Base-by-base conservation (phyloP, 1,284 basidiomycete genomes). In the Microbotryum intermedium region DNA sequence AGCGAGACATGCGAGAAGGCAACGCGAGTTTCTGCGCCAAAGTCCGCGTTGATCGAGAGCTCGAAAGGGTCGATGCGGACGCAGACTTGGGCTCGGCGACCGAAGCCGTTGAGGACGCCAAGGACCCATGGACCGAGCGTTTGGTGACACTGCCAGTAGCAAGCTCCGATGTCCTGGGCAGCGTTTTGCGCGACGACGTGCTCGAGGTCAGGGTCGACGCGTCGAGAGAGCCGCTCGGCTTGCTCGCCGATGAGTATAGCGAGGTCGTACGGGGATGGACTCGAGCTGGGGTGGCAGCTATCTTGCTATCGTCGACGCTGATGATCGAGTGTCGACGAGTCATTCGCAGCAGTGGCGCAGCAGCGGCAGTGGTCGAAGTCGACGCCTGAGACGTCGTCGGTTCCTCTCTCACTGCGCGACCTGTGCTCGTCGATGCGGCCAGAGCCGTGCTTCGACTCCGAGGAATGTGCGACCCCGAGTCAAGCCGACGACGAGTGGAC, bases 1-100 rank as follows among this genome's bases (percentile, higher is more conserved):
- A 62, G 53, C 68, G 69, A 20, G 69, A 62, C 21, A 72, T 65
- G 21, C 72, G 67, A 1, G 64, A 64, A 13, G 68, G 69, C 13
- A 70, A 57, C 1, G 64, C 64, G 8, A 70, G 53, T 58, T 70
- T 71, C 55, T 57, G 66, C 4, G 65, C 53, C 10, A 71, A 47
- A 20, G 50, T 67, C 13, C 66, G 50, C 29, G 62, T 56, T 7
- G 67, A 67, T 28, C 60, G 64, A n/a, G 70, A 65, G 11, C 65
- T 48, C 3, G 69, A 55, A 16, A 60, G 48, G 13, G 57, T 25
- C 20, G 53, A 25, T 11, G 53, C 23, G 5, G 55, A 29, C 23
- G 55, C 39, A 25, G 55, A 29, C 21, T 16, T 53, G 9, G 21
- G 18, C 16, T 26, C 20, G 4, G 58, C 58, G 21, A 18, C 25